Percentiles rank a stretch among this genome's conserved stretches.
These are phyloP conservation scores for Aspergillus awamori DNA, from an alignment of 2,329 filamentous ascomycete genomes.

Conservation along the genomic window DNA sequence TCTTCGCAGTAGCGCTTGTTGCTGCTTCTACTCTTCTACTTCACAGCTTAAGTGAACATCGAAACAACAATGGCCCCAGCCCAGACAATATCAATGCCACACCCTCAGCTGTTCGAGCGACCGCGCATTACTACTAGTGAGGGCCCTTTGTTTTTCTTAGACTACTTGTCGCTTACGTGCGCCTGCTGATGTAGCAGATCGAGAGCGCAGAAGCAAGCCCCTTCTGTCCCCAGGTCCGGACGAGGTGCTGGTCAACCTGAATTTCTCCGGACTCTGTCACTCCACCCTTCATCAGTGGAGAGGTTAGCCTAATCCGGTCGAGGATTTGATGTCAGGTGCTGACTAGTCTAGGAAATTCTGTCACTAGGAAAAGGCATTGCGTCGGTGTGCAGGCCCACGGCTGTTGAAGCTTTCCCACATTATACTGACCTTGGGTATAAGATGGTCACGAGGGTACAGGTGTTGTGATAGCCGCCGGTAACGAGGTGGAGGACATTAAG, in stretches of 20 bases:
- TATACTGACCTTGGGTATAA: neutral
- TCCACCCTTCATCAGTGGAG: slow-evolving; percentile 8
- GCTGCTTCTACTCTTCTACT: neutral
- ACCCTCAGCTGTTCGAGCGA: neutral
- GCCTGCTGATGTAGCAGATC: neutral
- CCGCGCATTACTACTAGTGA: neutral
- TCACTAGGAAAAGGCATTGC: neutral
- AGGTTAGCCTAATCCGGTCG: neutral
- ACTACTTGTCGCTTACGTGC: neutral
- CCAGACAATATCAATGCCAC: neutral
- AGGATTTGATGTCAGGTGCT: neutral
- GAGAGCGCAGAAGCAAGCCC: neutral
- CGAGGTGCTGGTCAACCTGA: slow-evolving; percentile 3
- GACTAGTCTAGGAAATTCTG: neutral
- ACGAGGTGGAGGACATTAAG: neutral
- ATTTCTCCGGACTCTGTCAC: slow-evolving; percentile 9
- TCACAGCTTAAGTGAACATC: neutral
- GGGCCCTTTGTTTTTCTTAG: neutral
- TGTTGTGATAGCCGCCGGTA: neutral
- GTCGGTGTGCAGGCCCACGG: neutral
- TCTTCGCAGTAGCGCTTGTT: neutral
- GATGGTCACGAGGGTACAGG: slow-evolving; percentile 11
- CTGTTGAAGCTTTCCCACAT: neutral
- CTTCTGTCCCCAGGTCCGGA: neutral
- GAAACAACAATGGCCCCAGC: neutral